Evolutionary conservation across 2,329 filamentous ascomycete genomes (phyloP), one percentile per base, ranked within the genome.

Genomic region (Graphium sp.): DNA sequence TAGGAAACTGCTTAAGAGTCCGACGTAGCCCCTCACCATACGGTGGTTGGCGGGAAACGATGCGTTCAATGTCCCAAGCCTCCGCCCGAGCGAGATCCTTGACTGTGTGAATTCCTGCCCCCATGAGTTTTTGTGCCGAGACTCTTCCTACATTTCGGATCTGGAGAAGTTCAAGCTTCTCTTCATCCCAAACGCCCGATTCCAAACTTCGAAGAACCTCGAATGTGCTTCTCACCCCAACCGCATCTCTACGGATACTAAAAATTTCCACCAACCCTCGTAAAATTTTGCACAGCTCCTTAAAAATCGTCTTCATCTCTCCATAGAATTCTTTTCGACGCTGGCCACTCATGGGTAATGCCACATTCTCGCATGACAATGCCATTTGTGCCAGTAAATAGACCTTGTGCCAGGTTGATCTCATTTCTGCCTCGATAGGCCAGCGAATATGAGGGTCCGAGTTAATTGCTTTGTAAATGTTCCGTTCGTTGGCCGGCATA

Each of bases 111-210:
- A 95, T 66, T 1, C 74, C 72, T n/a, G 71, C 72, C 22, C 65
- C 62, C 4, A 71, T 65, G 24, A 95, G 62, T 45, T 79, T 89
- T 21, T 76, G 66, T 37, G 81, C 72, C n/a, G 69, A 66, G 2
- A 74, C 80, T 5, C 71, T 58, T 0, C 89, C 89, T 35, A 95
- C 67, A 3, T 73, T 67, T 1, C 80, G 71, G 2, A 98, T 63
- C 46, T 95, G 87, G 34, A 78, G 77, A 42, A 98, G 65, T 39
- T 94, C 80, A 14, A 77, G 60, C 1, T 80, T 69, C 3, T 74
- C 79, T 19, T 78, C 73, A 42, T 98, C 89, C 89, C 85, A 93
- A 1, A 62, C 59, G 2, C 66, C 68, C 2, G 84, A 79, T 14
- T 70, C 66, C 29, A 95, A 54, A 37, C 81, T 83, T 32, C 87